These are phyloP conservation scores for Sugiyamaella valdiviana DNA, from an alignment of 805 yeast species.

Conservation along the genomic window DNA sequence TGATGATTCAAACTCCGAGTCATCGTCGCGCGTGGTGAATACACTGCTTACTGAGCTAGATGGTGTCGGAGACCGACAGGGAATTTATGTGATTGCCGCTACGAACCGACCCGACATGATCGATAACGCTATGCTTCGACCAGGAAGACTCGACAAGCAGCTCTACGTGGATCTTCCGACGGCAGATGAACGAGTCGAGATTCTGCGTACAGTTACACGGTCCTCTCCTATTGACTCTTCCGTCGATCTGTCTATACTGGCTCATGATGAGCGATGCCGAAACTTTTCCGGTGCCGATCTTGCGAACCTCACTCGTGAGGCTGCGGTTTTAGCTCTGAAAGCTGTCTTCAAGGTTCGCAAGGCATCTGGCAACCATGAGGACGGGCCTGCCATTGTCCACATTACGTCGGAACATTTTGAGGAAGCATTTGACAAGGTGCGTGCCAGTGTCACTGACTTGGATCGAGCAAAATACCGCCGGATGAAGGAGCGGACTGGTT, in stretches of 20 bases:
- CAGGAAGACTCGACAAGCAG: conserved; percentile 92
- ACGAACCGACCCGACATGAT: conserved; percentile 98
- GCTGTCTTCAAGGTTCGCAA: conserved; percentile 38
- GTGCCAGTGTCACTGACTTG: conserved; percentile 84
- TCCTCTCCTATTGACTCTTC: conserved; percentile 64
- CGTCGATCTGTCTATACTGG: conserved; percentile 58
- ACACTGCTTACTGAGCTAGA: conserved; percentile 91
- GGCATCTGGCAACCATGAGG: conserved; percentile 32
- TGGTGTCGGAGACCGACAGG: conserved; percentile 87
- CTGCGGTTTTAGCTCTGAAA: conserved; percentile 56
- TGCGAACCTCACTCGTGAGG: conserved; percentile 85
- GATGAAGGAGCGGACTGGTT: conserved; percentile 9
- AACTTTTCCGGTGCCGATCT: conserved; percentile 96
- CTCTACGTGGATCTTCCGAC: conserved; percentile 85
- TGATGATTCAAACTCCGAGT: conserved; percentile 80
- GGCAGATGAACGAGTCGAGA: conserved; percentile 71
- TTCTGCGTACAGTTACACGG: conserved; percentile 66
- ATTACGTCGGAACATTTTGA: conserved; percentile 66
- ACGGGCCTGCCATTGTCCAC: conserved; percentile 34
- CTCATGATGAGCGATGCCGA: conserved; percentile 71
- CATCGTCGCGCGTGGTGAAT: conserved; percentile 89
- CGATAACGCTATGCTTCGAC: conserved; percentile 96
- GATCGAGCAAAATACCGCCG: conserved; percentile 73
- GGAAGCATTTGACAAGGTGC: conserved; percentile 63
- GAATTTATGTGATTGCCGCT: conserved; percentile 93